These are phyloP conservation scores for Aureobasidium sp. DNA, from an alignment of 2,329 filamentous ascomycete genomes.

Conservation along the genomic window DNA sequence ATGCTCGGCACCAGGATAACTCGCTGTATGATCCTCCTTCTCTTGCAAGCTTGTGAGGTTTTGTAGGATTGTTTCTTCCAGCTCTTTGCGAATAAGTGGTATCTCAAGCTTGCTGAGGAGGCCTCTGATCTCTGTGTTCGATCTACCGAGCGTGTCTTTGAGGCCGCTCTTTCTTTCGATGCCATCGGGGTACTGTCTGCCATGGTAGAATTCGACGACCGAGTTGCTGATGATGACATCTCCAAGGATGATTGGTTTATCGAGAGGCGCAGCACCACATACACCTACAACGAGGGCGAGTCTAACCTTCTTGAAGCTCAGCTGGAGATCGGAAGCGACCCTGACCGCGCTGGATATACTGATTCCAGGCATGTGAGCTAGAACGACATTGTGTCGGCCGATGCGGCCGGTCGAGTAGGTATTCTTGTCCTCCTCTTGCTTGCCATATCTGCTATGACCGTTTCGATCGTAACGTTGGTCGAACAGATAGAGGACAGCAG, in stretches of 20 bases:
- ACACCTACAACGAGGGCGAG: slow-evolving; percentile 20
- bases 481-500: slow-evolving; percentile 17
- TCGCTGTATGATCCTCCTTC: no score
- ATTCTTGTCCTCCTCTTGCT: slow-evolving; percentile 18
- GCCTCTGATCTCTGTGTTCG: slow-evolving; percentile 19
- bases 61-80: background rate
- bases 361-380: slow-evolving; percentile 17
- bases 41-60: background rate
- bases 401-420: slow-evolving; percentile 20
- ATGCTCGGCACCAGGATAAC: slow-evolving; percentile 18
- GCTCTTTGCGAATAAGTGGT: background rate
- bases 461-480: slow-evolving; percentile 10
- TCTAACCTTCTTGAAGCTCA: slow-evolving; percentile 19
- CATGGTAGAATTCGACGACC: slow-evolving; percentile 26
- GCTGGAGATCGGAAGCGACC: slow-evolving; percentile 13
- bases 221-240: slow-evolving; percentile 27
- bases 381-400: slow-evolving; percentile 17
- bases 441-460: slow-evolving; percentile 7
- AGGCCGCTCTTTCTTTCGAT: slow-evolving; percentile 20
- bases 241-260: slow-evolving; percentile 20
- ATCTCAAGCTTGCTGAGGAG: slow-evolving; percentile 18
- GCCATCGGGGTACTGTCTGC: slow-evolving; percentile 19
- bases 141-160: slow-evolving; percentile 18
- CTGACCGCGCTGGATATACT: slow-evolving; percentile 15
- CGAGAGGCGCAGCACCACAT: slow-evolving; percentile 17